Evolutionary conservation across 176 grass and related monocot genomes (phyloP).

Genomic region (Raddia guianensis): DNA sequence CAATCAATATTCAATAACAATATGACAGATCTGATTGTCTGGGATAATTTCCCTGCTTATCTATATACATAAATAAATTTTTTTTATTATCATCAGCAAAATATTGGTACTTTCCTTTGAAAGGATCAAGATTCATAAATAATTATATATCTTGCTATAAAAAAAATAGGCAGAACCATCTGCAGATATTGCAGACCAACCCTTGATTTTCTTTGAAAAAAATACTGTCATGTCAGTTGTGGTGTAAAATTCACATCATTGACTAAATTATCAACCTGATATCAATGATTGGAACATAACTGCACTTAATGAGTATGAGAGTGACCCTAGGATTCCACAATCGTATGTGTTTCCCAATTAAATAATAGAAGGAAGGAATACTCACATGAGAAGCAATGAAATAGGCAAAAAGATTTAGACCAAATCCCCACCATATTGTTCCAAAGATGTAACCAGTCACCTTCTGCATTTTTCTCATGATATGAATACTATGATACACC

Average conservation of each 20-base stretch:
- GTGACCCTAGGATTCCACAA: background rate
- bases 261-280: constrained; percentile 30
- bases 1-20: background rate
- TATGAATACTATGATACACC: constrained; percentile 85
- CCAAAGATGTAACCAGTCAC: constrained; percentile 97
- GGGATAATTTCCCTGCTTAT: background rate
- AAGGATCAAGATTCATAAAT: background rate
- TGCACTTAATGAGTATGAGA: background rate
- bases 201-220: background rate
- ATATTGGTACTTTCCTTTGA: background rate
- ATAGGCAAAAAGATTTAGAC: constrained; percentile 91
- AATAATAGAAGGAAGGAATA: constrained; percentile 32
- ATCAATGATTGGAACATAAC: constrained; percentile 5
- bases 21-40: background rate
- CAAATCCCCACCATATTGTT: constrained; percentile 96
- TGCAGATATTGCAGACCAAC: constrained; percentile 3
- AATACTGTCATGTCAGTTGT: background rate
- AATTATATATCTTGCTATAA: background rate
- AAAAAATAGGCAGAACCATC: background rate
- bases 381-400: constrained; percentile 99
- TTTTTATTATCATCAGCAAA: background rate
- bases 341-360: background rate
- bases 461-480: constrained; percentile 99
- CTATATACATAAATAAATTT: background rate
- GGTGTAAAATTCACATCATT: background rate